Evolutionary conservation across 129 eudicot genomes (phyloP).

Genomic region (Sambucus nigra): DNA sequence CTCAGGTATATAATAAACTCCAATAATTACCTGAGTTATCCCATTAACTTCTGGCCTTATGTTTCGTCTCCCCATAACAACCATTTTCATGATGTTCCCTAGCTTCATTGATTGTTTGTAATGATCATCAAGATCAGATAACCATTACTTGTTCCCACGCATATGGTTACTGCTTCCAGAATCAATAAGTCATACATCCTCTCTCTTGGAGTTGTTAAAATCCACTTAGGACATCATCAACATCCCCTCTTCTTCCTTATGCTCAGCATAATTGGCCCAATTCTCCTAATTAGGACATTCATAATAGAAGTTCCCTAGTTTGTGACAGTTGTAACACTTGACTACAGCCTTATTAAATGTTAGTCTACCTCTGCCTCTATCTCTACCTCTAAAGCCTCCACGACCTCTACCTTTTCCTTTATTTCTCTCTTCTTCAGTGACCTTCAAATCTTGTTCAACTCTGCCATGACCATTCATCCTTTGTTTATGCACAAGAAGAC

Average conservation of each 20-base stretch:
- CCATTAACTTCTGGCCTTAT: not conserved
- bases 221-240: not conserved
- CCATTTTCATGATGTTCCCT: not conserved
- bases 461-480: no score
- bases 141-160: not conserved
- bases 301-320: not conserved
- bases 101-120: not conserved
- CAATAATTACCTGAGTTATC: not conserved
- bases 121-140: not conserved
- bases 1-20: not conserved
- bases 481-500: no score
- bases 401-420: not conserved
- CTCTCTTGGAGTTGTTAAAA: not conserved
- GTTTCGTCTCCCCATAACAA: constrained; percentile 1
- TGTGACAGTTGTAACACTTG: constrained; percentile 1
- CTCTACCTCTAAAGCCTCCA: not conserved
- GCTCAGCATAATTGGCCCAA: no score
- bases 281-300: not conserved
- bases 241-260: not conserved
- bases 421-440: not conserved
- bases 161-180: not conserved
- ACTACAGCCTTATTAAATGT: not conserved
- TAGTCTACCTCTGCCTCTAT: constrained; percentile 3
- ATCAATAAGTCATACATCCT: no score
- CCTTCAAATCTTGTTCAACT: not conserved